A percentile compares a stretch with the other conserved stretches of the same genome.
These are phyloP conservation scores for Pseudozyma sp. DNA, from an alignment of 1,284 basidiomycete species.

Conservation along the genomic window DNA sequence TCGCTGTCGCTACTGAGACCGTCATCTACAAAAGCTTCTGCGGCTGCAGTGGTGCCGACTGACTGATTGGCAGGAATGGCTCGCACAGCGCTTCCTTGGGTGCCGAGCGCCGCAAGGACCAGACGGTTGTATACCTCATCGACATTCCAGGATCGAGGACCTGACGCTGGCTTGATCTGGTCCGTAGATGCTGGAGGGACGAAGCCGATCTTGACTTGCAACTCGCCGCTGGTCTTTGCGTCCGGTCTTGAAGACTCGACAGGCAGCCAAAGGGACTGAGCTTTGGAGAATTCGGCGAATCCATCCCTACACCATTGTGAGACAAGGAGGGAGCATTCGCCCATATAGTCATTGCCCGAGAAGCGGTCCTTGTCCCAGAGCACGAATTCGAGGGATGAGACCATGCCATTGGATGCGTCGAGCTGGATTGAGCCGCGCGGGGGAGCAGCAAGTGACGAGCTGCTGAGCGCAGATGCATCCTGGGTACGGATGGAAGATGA, in stretches of 20 bases:
- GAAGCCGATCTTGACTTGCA: slow-evolving; percentile 60
- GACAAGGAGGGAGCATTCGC: slow-evolving; percentile 82
- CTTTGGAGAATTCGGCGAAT: slow-evolving; percentile 36
- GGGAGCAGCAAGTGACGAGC: slow-evolving; percentile 13
- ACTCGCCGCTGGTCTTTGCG: slow-evolving; percentile 51
- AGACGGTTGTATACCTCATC: slow-evolving; percentile 51
- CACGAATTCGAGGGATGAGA: slow-evolving; percentile 78
- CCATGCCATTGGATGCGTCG: slow-evolving; percentile 46
- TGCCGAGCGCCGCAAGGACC: slow-evolving; percentile 35
- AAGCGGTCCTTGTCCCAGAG: slow-evolving; percentile 88
- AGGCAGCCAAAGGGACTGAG: slow-evolving; percentile 51
- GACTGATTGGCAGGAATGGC: slow-evolving; percentile 60
- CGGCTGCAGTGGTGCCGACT: slow-evolving; percentile 53
- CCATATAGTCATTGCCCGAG: slow-evolving; percentile 87
- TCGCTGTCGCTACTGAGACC: slow-evolving; percentile 52
- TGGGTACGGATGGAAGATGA: slow-evolving; percentile 14
- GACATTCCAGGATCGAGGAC: slow-evolving; percentile 29
- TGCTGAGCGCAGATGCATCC: neutral
- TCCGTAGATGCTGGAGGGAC: slow-evolving; percentile 19
- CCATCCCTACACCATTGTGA: slow-evolving; percentile 80
- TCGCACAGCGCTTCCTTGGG: slow-evolving; percentile 45
- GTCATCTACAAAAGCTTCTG: slow-evolving; percentile 59
- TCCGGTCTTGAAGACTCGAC: slow-evolving; percentile 50
- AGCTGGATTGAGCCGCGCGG: slow-evolving; percentile 49
- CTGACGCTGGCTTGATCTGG: neutral